These are phyloP conservation scores for Aspergillus sclerotialis DNA, from an alignment of 2,329 filamentous ascomycete species.

Conservation along the genomic window DNA sequence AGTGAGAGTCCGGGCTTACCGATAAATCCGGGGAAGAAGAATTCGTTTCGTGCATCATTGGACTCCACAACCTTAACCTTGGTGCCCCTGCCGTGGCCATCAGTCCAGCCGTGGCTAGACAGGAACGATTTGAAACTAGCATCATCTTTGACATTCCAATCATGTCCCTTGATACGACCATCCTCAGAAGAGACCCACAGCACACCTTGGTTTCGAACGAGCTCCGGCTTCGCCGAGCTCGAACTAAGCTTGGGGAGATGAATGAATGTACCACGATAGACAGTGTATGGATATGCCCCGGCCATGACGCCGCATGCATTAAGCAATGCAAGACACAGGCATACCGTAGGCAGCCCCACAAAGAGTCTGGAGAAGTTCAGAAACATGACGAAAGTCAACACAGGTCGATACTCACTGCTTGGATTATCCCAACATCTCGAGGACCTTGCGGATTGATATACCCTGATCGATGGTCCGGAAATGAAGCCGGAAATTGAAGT, in stretches of 20 bases:
- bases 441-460: background rate
- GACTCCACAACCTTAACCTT: conserved; percentile 28
- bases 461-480: background rate
- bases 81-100: conserved; percentile 5
- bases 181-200: conserved; percentile 28
- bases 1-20: conserved; percentile 21
- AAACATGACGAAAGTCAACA: background rate
- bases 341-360: background rate
- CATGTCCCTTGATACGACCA: conserved; percentile 27
- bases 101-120: conserved; percentile 24
- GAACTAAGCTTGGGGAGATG: conserved; percentile 42
- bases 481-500: background rate
- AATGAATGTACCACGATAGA: conserved; percentile 58
- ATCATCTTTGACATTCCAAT: conserved; percentile 26
- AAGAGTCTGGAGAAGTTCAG: background rate
- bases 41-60: conserved; percentile 35
- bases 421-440: background rate
- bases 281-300: conserved; percentile 15
- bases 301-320: background rate
- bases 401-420: background rate
- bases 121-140: conserved; percentile 19
- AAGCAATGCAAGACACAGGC: background rate
- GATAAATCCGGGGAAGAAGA: conserved; percentile 44
- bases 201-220: conserved; percentile 45
- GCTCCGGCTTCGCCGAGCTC: conserved; percentile 38